phyloP scores from a whole-genome alignment of 768 basidiomycete genomes.

The Imleria badia region DNA sequence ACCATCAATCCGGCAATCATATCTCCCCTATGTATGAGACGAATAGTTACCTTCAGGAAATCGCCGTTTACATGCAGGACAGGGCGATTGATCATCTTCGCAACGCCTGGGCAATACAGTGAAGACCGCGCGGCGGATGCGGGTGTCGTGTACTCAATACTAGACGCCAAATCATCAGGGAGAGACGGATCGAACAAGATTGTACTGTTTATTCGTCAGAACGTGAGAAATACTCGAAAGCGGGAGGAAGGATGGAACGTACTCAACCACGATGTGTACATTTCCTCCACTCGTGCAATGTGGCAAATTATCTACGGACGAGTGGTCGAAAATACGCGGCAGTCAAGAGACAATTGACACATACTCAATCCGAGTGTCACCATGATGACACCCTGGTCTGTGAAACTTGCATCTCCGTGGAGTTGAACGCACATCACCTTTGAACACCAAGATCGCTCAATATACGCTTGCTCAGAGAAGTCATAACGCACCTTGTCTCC shows the following conservation, averaged over 20 bases:
- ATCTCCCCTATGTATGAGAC: background rate
- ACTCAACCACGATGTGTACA: conserved; percentile 91
- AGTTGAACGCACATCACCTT: conserved; percentile 86
- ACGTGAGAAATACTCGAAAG: background rate
- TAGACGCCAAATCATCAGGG: conserved; percentile 31
- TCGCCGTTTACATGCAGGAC: conserved; percentile 92
- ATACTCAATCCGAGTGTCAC: conserved; percentile 80
- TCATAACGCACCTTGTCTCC: conserved; percentile 30
- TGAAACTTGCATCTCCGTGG: conserved; percentile 91
- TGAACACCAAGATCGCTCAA: conserved; percentile 34
- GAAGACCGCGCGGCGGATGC: conserved; percentile 82
- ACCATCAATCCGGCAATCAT: background rate
- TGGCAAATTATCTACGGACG: conserved; percentile 68
- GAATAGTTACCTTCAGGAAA: conserved; percentile 62
- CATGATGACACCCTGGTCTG: conserved; percentile 90
- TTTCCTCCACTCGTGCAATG: conserved; percentile 92
- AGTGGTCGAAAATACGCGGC: background rate
- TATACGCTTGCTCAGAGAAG: background rate
- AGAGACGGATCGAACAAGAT: background rate
- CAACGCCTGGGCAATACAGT: conserved; percentile 83
- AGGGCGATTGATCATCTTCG: conserved; percentile 89
- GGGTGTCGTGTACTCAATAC: conserved; percentile 91
- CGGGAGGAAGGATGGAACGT: conserved; percentile 28
- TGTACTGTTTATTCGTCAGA: conserved; percentile 30
- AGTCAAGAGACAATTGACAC: conserved; percentile 20